phyloP scores from a whole-genome alignment of 768 basidiomycete genomes.

The Russula olivacea region DNA sequence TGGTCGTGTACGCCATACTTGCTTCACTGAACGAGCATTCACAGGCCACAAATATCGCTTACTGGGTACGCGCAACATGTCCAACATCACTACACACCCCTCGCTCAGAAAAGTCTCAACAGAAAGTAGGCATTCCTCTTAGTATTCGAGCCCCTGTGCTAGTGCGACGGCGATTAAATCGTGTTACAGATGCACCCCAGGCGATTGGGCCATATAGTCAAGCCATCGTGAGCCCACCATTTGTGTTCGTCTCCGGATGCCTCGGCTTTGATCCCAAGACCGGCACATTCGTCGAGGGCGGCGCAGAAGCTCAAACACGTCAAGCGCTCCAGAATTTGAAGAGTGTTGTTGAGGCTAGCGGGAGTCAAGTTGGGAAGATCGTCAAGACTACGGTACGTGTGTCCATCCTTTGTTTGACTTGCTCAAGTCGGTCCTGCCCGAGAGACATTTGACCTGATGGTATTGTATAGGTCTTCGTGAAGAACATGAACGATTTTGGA shows the following conservation, averaged over 20 bases:
- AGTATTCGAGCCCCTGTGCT: background rate
- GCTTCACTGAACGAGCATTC: background rate
- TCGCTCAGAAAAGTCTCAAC: constrained; percentile 37
- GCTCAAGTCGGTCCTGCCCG: background rate
- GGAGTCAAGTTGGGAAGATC: constrained; percentile 71
- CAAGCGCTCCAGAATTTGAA: constrained; percentile 86
- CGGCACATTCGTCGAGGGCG: constrained; percentile 64
- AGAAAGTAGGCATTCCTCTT: constrained; percentile 20
- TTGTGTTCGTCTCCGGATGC: constrained; percentile 87
- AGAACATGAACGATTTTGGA: constrained; percentile 86
- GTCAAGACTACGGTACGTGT: constrained; percentile 82
- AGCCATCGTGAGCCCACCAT: constrained; percentile 74
- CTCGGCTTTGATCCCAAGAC: constrained; percentile 75
- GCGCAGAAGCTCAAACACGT: constrained; percentile 72
- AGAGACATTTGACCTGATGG: background rate
- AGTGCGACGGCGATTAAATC: background rate
- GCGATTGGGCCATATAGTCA: constrained; percentile 88
- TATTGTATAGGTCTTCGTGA: constrained; percentile 71
- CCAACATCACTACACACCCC: constrained; percentile 33
- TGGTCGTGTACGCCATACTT: background rate
- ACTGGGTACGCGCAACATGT: constrained; percentile 24
- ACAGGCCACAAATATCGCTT: background rate
- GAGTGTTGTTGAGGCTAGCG: constrained; percentile 76
- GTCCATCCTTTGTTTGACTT: background rate
- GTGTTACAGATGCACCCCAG: constrained; percentile 57